Evolutionary conservation across 1,284 basidiomycete species (phyloP), one percentile per base, ranked within the genome.

Genomic region (Rhodotorula sp.): DNA sequence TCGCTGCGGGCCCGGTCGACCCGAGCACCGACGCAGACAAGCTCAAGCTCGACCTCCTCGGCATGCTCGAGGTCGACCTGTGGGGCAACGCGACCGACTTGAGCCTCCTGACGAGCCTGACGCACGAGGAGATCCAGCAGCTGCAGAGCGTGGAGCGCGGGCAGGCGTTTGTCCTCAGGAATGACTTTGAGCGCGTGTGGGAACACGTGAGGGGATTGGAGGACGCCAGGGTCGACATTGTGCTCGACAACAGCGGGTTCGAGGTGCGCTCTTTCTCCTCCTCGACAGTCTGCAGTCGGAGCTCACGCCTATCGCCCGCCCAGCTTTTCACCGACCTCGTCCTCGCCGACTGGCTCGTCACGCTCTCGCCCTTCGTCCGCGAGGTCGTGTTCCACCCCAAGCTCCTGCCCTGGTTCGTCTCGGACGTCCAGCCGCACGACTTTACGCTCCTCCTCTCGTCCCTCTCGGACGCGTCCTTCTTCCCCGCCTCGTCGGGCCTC

Each of bases 291-390:
- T n/a, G n/a, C n/a, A 32, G 5, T 12, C 51, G 17, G 13, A 15
- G 25, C 15, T 13, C n/a, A 32, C 0, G 51, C n/a, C 3, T 13
- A 13, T 27, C 29, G 15, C 15, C 2, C 51, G 29, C 51, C 1
- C 95, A 98, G 90, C 84, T 98, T 25, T 94, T 92, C 81, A 97
- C 95, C 2, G 97, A 98, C 80, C 83, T 98, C 44, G 88, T 97
- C 32, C 89, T 99, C 74, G 96, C 95, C 50, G 96, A 99, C 80
- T 98, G 97, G 80, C 83, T 97, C 44, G 86, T 97, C 29, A 91
- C 91, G 0, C 88, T 89, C 78, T 95, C 94, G 0, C 91, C 92
- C 2, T 90, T 90, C 79, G 88, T 92, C 61, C 86, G 86, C 15
- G 86, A 87, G 78, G 90, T 94, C 27, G 88, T 92, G 64, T 96